These are phyloP conservation scores for Gossypium sturtianum DNA, from an alignment of 345 rosid species.

Conservation along the genomic window DNA sequence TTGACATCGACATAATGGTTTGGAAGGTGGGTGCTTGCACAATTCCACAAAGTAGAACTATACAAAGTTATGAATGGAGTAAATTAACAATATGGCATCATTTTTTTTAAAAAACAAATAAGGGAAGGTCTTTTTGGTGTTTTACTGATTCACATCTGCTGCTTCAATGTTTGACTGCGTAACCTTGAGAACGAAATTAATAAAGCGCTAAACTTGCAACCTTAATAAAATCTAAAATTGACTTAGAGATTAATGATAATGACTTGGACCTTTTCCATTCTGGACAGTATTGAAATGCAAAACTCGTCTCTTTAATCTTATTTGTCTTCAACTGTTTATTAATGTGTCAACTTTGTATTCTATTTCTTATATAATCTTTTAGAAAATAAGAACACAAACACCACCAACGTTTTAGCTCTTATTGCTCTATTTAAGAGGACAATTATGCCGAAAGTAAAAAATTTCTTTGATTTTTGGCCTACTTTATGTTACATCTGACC, in stretches of 20 bases:
- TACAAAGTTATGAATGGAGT: not conserved
- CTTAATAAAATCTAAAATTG: not conserved
- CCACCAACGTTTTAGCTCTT: too few relatives aligned
- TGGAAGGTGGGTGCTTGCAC: constrained; percentile 71
- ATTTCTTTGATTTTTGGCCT: too few relatives aligned
- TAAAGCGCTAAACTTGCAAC: too few relatives aligned
- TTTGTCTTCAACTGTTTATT: too few relatives aligned
- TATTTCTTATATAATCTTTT: too few relatives aligned
- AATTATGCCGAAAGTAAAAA: too few relatives aligned
- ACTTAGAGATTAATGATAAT: not conserved
- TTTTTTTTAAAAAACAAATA: not conserved
- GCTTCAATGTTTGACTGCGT: not conserved
- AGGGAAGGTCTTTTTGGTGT: not conserved
- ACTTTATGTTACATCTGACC: too few relatives aligned
- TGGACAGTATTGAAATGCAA: constrained; percentile 16
- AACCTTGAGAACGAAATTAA: too few relatives aligned
- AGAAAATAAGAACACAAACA: too few relatives aligned
- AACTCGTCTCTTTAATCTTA: constrained; percentile 11
- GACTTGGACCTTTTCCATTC: not conserved
- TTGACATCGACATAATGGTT: constrained; percentile 73
- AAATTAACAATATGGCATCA: not conserved
- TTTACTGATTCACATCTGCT: too few relatives aligned
- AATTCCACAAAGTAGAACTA: not conserved
- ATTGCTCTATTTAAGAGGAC: too few relatives aligned
- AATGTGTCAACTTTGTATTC: too few relatives aligned